Evolutionary conservation across 2,329 filamentous ascomycete genomes (phyloP).

Genomic region (Hortaea sp.): DNA sequence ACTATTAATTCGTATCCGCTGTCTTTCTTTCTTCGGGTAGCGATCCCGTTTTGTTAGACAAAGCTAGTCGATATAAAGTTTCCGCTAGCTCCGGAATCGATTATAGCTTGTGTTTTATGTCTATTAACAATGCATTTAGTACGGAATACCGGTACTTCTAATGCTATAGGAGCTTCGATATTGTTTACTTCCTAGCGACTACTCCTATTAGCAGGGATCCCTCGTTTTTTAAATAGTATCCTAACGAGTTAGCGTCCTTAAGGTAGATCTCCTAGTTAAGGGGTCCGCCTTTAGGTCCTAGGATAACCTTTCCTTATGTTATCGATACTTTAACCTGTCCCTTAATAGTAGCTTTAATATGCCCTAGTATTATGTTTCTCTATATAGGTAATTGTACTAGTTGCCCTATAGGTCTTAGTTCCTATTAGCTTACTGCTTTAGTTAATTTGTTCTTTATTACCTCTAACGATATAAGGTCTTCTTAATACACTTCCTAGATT

Average conservation of each 20-base stretch:
- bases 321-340: no score
- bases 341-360: no score
- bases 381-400: neutral
- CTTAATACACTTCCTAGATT: neutral
- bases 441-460: neutral
- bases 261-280: no score
- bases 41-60: slow-evolving; percentile 4
- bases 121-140: slow-evolving; percentile 3
- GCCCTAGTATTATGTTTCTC: neutral
- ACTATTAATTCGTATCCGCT: slow-evolving; percentile 6
- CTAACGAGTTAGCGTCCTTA: no score
- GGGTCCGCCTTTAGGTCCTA: no score
- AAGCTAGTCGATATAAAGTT: slow-evolving; percentile 5
- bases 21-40: slow-evolving; percentile 6
- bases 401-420: neutral
- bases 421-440: neutral
- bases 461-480: neutral
- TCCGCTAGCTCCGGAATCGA: slow-evolving; percentile 9
- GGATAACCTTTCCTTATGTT: no score
- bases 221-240: neutral
- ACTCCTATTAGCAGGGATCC: neutral
- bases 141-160: slow-evolving; percentile 4
- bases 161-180: neutral
- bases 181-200: neutral
- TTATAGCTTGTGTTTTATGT: slow-evolving; percentile 4